A percentile compares a stretch with the other conserved stretches of the same genome.
These are phyloP conservation scores for Tephrocybe sp. DNA, from an alignment of 768 basidiomycete genomes.

Conservation along the genomic window DNA sequence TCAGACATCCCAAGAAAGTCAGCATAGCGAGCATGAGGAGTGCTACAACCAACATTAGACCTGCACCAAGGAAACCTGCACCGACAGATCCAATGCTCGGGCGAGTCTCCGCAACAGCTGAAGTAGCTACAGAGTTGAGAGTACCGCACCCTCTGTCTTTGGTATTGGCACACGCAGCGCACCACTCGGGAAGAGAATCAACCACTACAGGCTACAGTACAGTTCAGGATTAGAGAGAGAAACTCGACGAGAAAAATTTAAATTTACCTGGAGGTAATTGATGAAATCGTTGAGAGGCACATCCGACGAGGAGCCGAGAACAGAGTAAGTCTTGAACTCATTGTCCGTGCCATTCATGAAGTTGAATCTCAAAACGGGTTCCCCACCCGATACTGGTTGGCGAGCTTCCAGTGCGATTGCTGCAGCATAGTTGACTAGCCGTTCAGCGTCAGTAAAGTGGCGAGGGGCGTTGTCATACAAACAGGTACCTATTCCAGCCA, in stretches of 20 bases:
- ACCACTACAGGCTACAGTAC: slow-evolving; percentile 43
- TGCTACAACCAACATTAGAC: slow-evolving; percentile 44
- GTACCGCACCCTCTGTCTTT: slow-evolving; percentile 56
- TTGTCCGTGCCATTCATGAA: slow-evolving; percentile 65
- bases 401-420: slow-evolving; percentile 60
- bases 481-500: slow-evolving; percentile 55
- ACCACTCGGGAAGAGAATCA: slow-evolving; percentile 57
- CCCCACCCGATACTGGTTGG: slow-evolving; percentile 35
- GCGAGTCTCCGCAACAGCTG: slow-evolving; percentile 23
- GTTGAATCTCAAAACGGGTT: slow-evolving; percentile 56
- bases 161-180: slow-evolving; percentile 53
- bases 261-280: slow-evolving; percentile 31
- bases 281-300: slow-evolving; percentile 54
- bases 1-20: slow-evolving; percentile 38
- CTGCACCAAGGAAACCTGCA: slow-evolving; percentile 69
- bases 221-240: neutral
- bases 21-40: slow-evolving; percentile 36
- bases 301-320: slow-evolving; percentile 43
- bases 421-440: slow-evolving; percentile 59
- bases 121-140: slow-evolving; percentile 36
- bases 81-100: slow-evolving; percentile 49
- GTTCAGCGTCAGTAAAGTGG: neutral
- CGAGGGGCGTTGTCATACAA: neutral
- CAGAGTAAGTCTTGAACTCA: slow-evolving; percentile 45
- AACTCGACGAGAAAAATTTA: neutral